Evolutionary conservation across 2,329 filamentous ascomycete species (phyloP).

Genomic region (Biscogniauxia marginata): DNA sequence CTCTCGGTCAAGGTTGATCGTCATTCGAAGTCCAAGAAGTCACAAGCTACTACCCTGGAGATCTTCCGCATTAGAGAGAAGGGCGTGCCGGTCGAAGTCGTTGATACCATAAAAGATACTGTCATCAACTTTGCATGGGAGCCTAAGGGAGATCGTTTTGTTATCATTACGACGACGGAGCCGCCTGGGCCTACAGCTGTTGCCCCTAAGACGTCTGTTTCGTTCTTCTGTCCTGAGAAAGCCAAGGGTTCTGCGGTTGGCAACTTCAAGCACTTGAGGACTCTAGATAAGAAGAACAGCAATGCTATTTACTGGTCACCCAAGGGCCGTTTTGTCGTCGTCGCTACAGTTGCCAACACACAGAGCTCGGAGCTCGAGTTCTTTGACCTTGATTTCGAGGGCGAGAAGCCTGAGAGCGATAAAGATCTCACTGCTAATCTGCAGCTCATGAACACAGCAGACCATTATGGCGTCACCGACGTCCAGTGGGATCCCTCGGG

Average conservation of each 20-base stretch:
- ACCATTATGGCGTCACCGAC: constrained; percentile 97
- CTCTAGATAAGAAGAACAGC: constrained; percentile 98
- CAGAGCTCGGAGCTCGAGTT: constrained; percentile 97
- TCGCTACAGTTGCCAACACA: constrained; percentile 88
- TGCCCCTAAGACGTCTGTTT: constrained; percentile 87
- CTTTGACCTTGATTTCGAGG: constrained; percentile 96
- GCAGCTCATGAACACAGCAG: constrained; percentile 87
- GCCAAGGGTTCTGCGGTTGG: constrained; percentile 75
- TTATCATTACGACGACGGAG: constrained; percentile 93
- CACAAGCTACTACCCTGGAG: constrained; percentile 91
- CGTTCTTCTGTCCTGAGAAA: constrained; percentile 97
- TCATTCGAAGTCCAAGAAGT: constrained; percentile 99
- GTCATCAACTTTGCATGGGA: constrained; percentile 99
- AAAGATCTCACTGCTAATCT: constrained; percentile 95
- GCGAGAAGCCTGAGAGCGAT: constrained; percentile 88
- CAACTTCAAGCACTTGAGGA: constrained; percentile 95
- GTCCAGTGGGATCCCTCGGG: constrained; percentile 98
- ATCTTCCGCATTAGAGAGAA: constrained; percentile 98
- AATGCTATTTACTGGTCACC: constrained; percentile 99
- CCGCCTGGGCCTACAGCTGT: constrained; percentile 75
- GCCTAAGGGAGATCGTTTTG: constrained; percentile 94
- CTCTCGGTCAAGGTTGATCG: constrained; percentile 98
- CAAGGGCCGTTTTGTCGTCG: constrained; percentile 88
- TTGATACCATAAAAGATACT: constrained; percentile 96
- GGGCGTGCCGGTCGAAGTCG: constrained; percentile 95